Evolutionary conservation across 2,329 filamentous ascomycete genomes (phyloP).

Genomic region (Aspergillus sp.): DNA sequence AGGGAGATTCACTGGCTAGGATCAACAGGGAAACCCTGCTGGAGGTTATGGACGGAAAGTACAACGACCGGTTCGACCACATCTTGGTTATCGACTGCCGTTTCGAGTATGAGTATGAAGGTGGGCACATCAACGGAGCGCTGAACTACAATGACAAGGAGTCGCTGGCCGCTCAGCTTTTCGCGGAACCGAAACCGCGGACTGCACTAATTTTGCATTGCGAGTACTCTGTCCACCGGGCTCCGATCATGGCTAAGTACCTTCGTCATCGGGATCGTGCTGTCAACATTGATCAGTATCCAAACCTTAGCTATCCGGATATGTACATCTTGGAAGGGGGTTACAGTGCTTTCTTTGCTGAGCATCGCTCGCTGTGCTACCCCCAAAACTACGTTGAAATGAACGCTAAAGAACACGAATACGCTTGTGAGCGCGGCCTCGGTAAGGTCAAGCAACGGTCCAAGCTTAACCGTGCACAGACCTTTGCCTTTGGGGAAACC

Average conservation of each 20-base stretch:
- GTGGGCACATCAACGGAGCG: slow-evolving; percentile 87
- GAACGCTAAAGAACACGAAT: slow-evolving; percentile 84
- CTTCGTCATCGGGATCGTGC: slow-evolving; percentile 83
- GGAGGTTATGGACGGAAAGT: slow-evolving; percentile 81
- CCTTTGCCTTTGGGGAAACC: slow-evolving; percentile 86
- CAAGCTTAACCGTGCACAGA: slow-evolving; percentile 80
- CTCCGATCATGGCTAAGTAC: slow-evolving; percentile 91
- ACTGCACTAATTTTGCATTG: slow-evolving; percentile 91
- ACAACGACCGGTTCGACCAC: slow-evolving; percentile 66
- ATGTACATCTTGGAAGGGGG: slow-evolving; percentile 95
- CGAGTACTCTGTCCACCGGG: slow-evolving; percentile 95
- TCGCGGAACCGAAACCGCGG: slow-evolving; percentile 61
- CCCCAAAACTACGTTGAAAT: slow-evolving; percentile 97
- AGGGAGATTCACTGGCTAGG: slow-evolving; percentile 78
- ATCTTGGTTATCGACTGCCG: slow-evolving; percentile 90
- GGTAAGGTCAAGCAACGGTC: slow-evolving; percentile 84
- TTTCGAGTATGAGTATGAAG: slow-evolving; percentile 97
- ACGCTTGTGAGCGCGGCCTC: slow-evolving; percentile 89
- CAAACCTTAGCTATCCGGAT: slow-evolving; percentile 86
- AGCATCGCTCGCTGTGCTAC: slow-evolving; percentile 73
- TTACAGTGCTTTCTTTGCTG: slow-evolving; percentile 84
- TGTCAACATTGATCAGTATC: slow-evolving; percentile 78
- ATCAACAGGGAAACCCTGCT: slow-evolving; percentile 77
- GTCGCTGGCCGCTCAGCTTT: slow-evolving; percentile 69
- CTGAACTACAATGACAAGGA: slow-evolving; percentile 98